phyloP scores from a whole-genome alignment of 768 basidiomycete genomes.

The Cystobasidium ongulense region DNA sequence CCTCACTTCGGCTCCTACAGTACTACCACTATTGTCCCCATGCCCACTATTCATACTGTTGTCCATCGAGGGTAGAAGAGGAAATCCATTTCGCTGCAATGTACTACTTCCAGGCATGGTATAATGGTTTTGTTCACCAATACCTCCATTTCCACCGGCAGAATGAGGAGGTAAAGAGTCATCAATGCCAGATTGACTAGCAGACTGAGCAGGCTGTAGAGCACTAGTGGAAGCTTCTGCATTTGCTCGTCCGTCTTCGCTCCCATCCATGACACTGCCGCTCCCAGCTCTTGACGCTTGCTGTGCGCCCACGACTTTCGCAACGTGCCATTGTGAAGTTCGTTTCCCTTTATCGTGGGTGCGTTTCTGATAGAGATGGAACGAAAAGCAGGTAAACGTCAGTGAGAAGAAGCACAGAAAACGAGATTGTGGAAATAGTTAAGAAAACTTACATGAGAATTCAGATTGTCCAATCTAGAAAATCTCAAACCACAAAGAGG shows the following conservation, averaged over 20 bases:
- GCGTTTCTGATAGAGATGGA: conserved; percentile 12
- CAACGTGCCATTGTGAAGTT: conserved; percentile 30
- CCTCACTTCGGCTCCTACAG: background rate
- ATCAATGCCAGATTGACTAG: background rate
- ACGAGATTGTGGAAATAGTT: background rate
- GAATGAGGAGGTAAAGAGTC: background rate
- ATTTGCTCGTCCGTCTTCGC: background rate
- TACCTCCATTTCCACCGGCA: background rate
- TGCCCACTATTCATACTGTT: background rate
- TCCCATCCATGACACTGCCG: background rate
- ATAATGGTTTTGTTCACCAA: too few species aligned
- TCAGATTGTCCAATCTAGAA: conserved; percentile 26
- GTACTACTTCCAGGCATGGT: background rate
- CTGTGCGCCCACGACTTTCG: conserved; percentile 17
- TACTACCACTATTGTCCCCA: background rate
- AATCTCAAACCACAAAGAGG: conserved; percentile 23
- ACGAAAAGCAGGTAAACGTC: background rate
- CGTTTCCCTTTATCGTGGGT: conserved; percentile 31
- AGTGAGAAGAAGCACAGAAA: background rate
- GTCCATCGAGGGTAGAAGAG: background rate
- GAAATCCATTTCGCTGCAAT: background rate
- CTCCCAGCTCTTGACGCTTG: background rate
- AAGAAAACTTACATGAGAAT: conserved; percentile 20
- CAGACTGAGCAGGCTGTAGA: background rate
- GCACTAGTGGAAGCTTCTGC: background rate